A percentile compares a stretch with the other conserved stretches of the same genome.
Evolutionary conservation across 2,329 filamentous ascomycete species (phyloP).

Genomic region (Coleophoma eucalyptorum): DNA sequence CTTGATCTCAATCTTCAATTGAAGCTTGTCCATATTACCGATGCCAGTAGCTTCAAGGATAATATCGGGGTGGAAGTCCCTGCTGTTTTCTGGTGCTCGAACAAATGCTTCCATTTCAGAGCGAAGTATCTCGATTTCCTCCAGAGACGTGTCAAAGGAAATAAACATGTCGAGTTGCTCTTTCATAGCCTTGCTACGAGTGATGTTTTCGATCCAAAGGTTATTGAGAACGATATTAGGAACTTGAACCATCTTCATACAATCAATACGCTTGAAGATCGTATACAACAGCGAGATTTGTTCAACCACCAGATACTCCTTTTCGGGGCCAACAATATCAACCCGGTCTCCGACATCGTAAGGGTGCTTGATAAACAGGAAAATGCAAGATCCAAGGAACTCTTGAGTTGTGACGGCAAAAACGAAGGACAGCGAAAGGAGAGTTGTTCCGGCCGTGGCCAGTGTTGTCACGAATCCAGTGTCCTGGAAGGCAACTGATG

Average conservation of each 20-base stretch:
- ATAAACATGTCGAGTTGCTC: conserved; percentile 70
- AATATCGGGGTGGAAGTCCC: conserved; percentile 87
- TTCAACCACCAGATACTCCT: conserved; percentile 75
- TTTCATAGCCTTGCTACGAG: conserved; percentile 92
- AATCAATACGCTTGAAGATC: conserved; percentile 80
- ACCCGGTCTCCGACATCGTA: conserved; percentile 95
- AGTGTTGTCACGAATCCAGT: conserved; percentile 80
- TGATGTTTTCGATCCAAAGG: conserved; percentile 93
- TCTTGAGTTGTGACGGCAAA: conserved; percentile 91
- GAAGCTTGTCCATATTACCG: conserved; percentile 82
- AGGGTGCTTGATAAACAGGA: conserved; percentile 97
- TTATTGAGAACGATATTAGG: conserved; percentile 91
- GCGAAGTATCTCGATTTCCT: conserved; percentile 83
- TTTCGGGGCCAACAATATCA: conserved; percentile 59
- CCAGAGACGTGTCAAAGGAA: conserved; percentile 81
- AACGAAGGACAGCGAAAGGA: conserved; percentile 94
- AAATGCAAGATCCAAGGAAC: conserved; percentile 96
- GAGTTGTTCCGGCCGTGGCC: conserved; percentile 83
- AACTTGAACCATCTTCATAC: conserved; percentile 71
- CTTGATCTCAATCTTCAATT: conserved; percentile 77
- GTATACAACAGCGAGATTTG: conserved; percentile 93
- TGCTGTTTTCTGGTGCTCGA: conserved; percentile 73
- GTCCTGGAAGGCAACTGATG: conserved; percentile 77
- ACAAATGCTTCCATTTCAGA: conserved; percentile 85
- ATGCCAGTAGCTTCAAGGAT: conserved; percentile 75